Evolutionary conservation across 495 filamentous ascomycete genomes (phyloP).

Genomic region (Pyronema domesticum): DNA sequence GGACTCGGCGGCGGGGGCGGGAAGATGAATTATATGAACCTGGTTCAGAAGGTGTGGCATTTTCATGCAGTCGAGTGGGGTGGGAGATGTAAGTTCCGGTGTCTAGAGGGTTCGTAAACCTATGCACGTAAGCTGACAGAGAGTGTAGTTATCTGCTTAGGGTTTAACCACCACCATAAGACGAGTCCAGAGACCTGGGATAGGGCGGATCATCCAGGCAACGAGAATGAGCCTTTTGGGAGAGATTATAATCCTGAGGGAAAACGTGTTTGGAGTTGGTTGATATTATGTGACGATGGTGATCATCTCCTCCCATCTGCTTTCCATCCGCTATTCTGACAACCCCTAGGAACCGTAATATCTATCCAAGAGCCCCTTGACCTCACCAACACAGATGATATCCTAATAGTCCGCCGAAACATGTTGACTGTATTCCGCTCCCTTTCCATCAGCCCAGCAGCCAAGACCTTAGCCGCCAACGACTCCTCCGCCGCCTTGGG

Average conservation of each 20-base stretch:
- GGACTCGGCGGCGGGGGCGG: neutral
- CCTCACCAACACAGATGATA: slow-evolving; percentile 25
- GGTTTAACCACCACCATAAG: slow-evolving; percentile 62
- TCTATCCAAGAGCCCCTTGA: slow-evolving; percentile 58
- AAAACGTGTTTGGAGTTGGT: slow-evolving; percentile 56
- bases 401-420: slow-evolving; percentile 50
- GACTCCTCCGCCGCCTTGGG: slow-evolving; percentile 5
- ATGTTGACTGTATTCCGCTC: slow-evolving; percentile 53
- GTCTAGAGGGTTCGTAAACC: neutral
- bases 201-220: neutral
- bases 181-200: slow-evolving; percentile 25
- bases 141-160: slow-evolving; percentile 51
- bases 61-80: slow-evolving; percentile 26
- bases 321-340: slow-evolving; percentile 1
- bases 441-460: slow-evolving; percentile 33
- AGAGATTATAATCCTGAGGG: slow-evolving; percentile 40
- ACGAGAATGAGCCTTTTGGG: neutral
- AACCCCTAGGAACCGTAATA: slow-evolving; percentile 45
- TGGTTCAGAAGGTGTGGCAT: slow-evolving; percentile 23
- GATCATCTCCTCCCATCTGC: slow-evolving; percentile 5
- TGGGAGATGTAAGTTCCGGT: slow-evolving; percentile 20
- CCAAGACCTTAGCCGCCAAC: slow-evolving; percentile 5
- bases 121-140: neutral
- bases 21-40: slow-evolving; percentile 18
- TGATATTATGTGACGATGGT: slow-evolving; percentile 68